Percentiles rank a stretch among this genome's conserved stretches.
These are phyloP conservation scores for Pseudocercospora ulei DNA, from an alignment of 2,329 filamentous ascomycete genomes.

Conservation along the genomic window DNA sequence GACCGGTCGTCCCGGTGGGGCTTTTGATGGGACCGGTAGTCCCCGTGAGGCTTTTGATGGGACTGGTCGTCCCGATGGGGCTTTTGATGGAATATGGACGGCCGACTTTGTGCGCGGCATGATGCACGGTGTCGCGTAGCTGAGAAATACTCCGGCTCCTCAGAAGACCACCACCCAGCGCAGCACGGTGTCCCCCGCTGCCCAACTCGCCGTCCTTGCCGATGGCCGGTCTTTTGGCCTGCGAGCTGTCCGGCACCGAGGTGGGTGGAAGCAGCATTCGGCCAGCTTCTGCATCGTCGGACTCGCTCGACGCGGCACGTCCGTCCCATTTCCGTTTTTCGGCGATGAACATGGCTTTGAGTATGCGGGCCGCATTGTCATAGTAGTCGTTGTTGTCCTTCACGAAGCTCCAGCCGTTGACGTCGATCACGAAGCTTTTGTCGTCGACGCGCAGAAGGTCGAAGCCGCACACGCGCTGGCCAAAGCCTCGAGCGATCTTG, in stretches of 20 bases:
- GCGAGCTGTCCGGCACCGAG: slow-evolving; percentile 16
- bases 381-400: slow-evolving; percentile 99
- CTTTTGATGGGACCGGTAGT: no score
- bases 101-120: slow-evolving; percentile 26
- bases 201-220: slow-evolving; percentile 22
- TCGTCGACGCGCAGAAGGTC: slow-evolving; percentile 80
- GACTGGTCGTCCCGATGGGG: slow-evolving; percentile 33
- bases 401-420: slow-evolving; percentile 99
- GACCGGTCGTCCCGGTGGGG: slow-evolving; percentile 33
- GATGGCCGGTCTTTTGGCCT: slow-evolving; percentile 32
- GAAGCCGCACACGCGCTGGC: slow-evolving; percentile 90
- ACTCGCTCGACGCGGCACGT: slow-evolving; percentile 25
- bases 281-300: slow-evolving; percentile 20
- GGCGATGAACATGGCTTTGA: slow-evolving; percentile 77
- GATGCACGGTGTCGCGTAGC: slow-evolving; percentile 40
- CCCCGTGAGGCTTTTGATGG: no score
- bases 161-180: slow-evolving; percentile 51
- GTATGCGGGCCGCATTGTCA: slow-evolving; percentile 74
- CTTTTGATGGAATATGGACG: slow-evolving; percentile 16
- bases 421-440: slow-evolving; percentile 94
- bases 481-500: slow-evolving; percentile 83
- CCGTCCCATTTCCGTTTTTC: slow-evolving; percentile 58
- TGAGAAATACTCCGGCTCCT: slow-evolving; percentile 57
- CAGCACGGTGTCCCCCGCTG: slow-evolving; percentile 34
- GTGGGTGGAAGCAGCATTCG: slow-evolving; percentile 13